Evolutionary conservation across 2,329 filamentous ascomycete genomes (phyloP), one percentile per base, ranked within the genome.

Genomic region (Clathrospora elynae): DNA sequence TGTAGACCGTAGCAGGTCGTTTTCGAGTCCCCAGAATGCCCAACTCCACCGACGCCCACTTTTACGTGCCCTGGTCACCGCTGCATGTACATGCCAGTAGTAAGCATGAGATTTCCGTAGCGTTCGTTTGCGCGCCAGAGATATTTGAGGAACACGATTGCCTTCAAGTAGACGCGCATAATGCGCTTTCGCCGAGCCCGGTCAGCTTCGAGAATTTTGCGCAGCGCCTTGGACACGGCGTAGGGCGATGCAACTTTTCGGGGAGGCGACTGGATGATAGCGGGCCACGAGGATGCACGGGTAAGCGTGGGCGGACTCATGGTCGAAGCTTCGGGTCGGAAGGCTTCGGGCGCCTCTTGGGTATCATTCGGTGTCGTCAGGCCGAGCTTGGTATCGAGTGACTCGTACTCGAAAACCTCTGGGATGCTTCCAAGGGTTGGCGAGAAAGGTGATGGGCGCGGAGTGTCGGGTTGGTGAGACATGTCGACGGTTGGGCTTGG

Each of bases 31-130:
- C 9, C 8, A 32, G 25, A 24, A 36, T 22, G 22, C 18, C 14
- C 6, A 12, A 9, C 1, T 11, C 24, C 24, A 26, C 13, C 24
- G 16, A 19, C 12, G 6, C 26, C 26, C 24, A 36, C 16, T 35
- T 30, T 46, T 36, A 13, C 31, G 18, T 25, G 6, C 3, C 6
- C 5, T 10, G 11, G 4, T 55, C 42, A 60, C 19, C 58, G 57
- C 35, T 57, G 58, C 55, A 61, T 52, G 26, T 61, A 59, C 44
- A 57, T 50, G 35, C 58, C 58, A 6, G 57, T 55, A n/a, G 53
- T 57, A 29, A 54, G 49, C 58, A 61, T 61, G 32, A 57, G 46
- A 10, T 55, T 49, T 17, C 58, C 58, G 20, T 61, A 61, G 9
- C 58, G 58, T 38, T 60, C 58, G 22, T 60, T 55, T 2, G 58